Conservation (phyloP, 306 rosid species). For the Trifolium pratense region DNA sequence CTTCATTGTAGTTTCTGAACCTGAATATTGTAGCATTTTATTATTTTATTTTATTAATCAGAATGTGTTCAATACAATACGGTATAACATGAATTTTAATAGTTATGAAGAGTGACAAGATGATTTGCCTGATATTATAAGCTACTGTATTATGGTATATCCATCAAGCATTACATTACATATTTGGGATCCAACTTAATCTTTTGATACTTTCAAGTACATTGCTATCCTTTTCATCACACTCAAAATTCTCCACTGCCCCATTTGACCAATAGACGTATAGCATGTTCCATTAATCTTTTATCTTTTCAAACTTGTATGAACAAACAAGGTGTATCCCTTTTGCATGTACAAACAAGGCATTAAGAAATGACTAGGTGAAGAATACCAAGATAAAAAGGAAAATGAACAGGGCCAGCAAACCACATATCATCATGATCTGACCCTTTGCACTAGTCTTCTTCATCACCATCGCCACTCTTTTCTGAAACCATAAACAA, state of each 20-base stretch:
- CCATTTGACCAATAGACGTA: constrained; percentile 25
- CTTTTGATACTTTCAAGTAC: constrained; percentile 24
- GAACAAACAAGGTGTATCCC: constrained; percentile 39
- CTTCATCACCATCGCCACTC: constrained; percentile 92
- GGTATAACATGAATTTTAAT: neutral
- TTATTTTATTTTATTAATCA: no score
- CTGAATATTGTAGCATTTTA: neutral
- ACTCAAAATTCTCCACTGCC: constrained; percentile 32
- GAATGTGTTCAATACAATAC: no score
- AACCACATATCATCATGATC: constrained; percentile 80
- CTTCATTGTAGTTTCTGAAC: constrained; percentile 3
- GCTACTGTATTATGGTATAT: neutral
- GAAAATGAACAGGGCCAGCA: constrained; percentile 81
- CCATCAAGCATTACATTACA: constrained; percentile 22
- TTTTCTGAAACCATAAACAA: constrained; percentile 71
- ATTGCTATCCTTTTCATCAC: constrained; percentile 35
- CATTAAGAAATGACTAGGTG: constrained; percentile 55
- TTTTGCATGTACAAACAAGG: constrained; percentile 44
- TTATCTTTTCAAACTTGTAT: constrained; percentile 36
- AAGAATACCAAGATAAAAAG: constrained; percentile 91
- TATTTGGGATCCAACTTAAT: constrained; percentile 37
- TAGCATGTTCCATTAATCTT: constrained; percentile 31
- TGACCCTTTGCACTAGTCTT: constrained; percentile 94
- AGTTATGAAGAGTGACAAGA: neutral
- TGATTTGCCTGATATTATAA: neutral